Conservation (phyloP, 768 basidiomycete species). For the Holtermannia corniformis region DNA sequence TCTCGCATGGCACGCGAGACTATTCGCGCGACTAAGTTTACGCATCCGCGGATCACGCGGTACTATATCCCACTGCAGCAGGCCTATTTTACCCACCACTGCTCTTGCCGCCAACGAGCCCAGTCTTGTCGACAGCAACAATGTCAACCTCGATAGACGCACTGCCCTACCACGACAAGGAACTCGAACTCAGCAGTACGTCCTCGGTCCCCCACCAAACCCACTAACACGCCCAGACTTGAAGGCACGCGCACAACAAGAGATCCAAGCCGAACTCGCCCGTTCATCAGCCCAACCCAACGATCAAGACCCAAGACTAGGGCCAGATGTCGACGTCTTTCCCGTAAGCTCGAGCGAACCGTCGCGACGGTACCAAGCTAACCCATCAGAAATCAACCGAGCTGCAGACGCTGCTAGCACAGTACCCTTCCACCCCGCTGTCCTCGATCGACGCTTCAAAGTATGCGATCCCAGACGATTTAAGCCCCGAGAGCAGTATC, state of each 20-base stretch:
- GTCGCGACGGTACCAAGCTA: constrained; percentile 44
- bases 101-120: too few species aligned
- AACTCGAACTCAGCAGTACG: constrained; percentile 60
- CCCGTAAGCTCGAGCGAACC: constrained; percentile 20
- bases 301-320: constrained; percentile 31
- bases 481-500: background rate
- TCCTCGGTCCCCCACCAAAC: background rate
- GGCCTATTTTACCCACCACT: too few species aligned
- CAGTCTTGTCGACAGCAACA: background rate
- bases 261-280: constrained; percentile 37
- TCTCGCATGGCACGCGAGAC: too few species aligned
- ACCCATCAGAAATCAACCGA: constrained; percentile 35
- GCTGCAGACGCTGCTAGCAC: constrained; percentile 19
- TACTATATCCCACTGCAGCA: too few species aligned
- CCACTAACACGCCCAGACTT: background rate
- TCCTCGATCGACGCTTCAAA: constrained; percentile 35
- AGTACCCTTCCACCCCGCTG: constrained; percentile 20
- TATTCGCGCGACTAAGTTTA: too few species aligned
- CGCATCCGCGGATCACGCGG: too few species aligned
- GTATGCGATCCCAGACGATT: constrained; percentile 16
- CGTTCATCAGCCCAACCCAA: constrained; percentile 18
- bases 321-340: constrained; percentile 27
- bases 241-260: constrained; percentile 27
- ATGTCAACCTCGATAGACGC: constrained; percentile 53
- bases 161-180: constrained; percentile 89